Conservation (phyloP, 345 rosid species). For the Camelina sativa region DNA sequence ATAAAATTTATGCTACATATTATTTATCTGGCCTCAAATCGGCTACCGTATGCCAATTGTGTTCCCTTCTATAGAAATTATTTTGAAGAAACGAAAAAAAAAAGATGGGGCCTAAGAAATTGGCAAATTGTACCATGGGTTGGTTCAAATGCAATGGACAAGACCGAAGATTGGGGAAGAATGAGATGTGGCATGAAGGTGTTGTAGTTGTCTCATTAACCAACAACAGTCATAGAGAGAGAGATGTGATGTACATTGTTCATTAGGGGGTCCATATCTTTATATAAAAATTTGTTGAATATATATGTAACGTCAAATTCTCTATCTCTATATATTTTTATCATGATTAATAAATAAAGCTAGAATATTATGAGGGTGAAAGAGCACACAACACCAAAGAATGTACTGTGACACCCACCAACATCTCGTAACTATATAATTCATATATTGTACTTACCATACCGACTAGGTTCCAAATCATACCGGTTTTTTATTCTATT, state of each 20-base stretch:
- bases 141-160: slow-evolving; percentile 45
- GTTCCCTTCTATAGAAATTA: slow-evolving; percentile 5
- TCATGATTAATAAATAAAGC: slow-evolving; percentile 40
- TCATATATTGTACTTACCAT: slow-evolving; percentile 44
- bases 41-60: slow-evolving; percentile 25
- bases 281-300: slow-evolving; percentile 28
- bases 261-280: slow-evolving; percentile 43
- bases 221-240: slow-evolving; percentile 43
- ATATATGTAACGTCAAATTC: slow-evolving; percentile 23
- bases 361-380: slow-evolving; percentile 49
- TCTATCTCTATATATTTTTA: slow-evolving; percentile 24
- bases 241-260: slow-evolving; percentile 43
- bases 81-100: background rate
- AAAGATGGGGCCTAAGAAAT: slow-evolving; percentile 39
- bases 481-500: slow-evolving; percentile 33
- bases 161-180: slow-evolving; percentile 51
- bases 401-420: slow-evolving; percentile 50
- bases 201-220: slow-evolving; percentile 52
- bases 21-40: background rate
- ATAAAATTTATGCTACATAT: background rate
- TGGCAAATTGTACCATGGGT: slow-evolving; percentile 45
- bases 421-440: slow-evolving; percentile 41
- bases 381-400: slow-evolving; percentile 48
- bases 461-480: slow-evolving; percentile 43
- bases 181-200: slow-evolving; percentile 51